These are phyloP conservation scores for Candida incommunis DNA, from an alignment of 805 yeast genomes.

Conservation along the genomic window DNA sequence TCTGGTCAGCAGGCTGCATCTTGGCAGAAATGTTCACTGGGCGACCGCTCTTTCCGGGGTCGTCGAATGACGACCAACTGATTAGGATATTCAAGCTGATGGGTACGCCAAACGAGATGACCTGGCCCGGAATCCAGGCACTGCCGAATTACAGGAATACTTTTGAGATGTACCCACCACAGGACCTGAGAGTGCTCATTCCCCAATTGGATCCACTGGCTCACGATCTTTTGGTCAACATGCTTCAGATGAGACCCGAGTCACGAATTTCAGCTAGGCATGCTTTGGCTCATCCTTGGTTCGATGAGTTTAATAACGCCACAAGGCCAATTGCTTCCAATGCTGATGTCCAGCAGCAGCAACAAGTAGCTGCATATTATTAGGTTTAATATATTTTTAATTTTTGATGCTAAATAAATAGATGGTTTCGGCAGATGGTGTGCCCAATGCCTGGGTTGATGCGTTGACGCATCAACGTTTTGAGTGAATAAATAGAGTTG, in stretches of 20 bases:
- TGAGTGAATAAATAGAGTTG: background rate
- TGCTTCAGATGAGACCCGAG: constrained; percentile 41
- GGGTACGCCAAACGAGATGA: constrained; percentile 93
- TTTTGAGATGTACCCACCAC: constrained; percentile 78
- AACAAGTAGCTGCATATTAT: background rate
- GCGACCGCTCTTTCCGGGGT: constrained; percentile 90
- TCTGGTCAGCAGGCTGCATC: constrained; percentile 98
- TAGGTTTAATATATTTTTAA: constrained; percentile 8
- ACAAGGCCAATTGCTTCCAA: background rate
- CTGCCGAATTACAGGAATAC: constrained; percentile 70
- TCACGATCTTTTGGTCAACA: constrained; percentile 45
- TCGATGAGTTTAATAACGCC: constrained; percentile 44
- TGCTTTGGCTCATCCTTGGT: constrained; percentile 60
- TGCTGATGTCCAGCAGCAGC: constrained; percentile 1
- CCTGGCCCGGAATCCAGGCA: constrained; percentile 93
- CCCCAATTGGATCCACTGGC: constrained; percentile 62
- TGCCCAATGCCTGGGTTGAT: constrained; percentile 8
- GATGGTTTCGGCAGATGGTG: constrained; percentile 9
- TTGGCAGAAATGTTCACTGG: constrained; percentile 99
- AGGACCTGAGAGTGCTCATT: constrained; percentile 58
- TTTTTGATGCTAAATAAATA: too few relatives aligned
- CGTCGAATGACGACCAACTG: constrained; percentile 90
- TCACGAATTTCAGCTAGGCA: constrained; percentile 36
- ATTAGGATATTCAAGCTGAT: constrained; percentile 79
- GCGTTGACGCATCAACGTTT: constrained; percentile 5